A percentile compares a stretch with the other conserved stretches of the same genome.
Evolutionary conservation across 2,329 filamentous ascomycete genomes (phyloP).

Genomic region (Mycosphaerella arachidis): DNA sequence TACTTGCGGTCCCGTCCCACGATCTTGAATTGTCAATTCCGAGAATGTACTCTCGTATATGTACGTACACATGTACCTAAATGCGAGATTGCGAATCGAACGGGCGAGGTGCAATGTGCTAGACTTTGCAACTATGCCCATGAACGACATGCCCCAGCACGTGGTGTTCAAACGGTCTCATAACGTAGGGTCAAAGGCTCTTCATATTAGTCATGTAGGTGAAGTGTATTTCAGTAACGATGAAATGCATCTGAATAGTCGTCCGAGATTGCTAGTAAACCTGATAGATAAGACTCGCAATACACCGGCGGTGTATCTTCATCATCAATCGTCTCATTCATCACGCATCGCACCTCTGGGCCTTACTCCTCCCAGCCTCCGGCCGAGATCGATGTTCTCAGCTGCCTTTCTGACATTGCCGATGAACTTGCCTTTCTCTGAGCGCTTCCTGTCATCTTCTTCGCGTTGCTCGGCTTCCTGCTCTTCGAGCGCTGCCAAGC

Average conservation of each 20-base stretch:
- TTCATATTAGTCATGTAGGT: background rate
- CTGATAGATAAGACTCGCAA: background rate
- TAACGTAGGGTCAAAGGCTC: no score
- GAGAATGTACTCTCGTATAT: background rate
- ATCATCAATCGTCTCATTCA: constrained; percentile 10
- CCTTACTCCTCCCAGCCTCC: constrained; percentile 21
- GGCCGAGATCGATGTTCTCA: constrained; percentile 28
- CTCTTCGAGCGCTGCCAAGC: constrained; percentile 62
- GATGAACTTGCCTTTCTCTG: constrained; percentile 36
- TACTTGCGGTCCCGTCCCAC: background rate
- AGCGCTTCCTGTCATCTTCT: constrained; percentile 55
- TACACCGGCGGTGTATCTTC: background rate
- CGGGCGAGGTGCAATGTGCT: background rate
- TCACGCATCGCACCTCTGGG: constrained; percentile 20
- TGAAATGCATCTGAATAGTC: background rate
- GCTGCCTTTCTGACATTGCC: constrained; percentile 31
- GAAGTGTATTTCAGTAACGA: background rate
- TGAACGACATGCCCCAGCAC: background rate
- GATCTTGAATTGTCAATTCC: background rate
- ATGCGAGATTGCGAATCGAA: background rate
- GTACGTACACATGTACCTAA: background rate
- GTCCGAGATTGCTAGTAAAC: background rate
- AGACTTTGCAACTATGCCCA: background rate
- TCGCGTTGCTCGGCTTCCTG: constrained; percentile 61
- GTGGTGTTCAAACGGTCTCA: background rate